Percentiles rank a stretch among this genome's conserved stretches.
These are phyloP conservation scores for Claviceps paspali DNA, from an alignment of 2,329 filamentous ascomycete genomes.

Conservation along the genomic window DNA sequence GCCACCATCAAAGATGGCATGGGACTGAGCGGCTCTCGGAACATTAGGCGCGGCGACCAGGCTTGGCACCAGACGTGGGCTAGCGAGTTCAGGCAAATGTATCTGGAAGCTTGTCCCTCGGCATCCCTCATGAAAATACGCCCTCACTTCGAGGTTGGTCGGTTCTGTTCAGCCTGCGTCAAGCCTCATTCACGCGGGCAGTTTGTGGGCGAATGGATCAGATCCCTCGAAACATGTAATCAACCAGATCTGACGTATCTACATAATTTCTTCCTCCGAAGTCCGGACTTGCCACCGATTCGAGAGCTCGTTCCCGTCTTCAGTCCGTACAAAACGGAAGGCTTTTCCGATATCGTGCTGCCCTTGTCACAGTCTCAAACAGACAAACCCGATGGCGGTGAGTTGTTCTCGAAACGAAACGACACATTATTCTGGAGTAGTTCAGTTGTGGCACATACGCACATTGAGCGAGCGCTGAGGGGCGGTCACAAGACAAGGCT, in stretches of 20 bases:
- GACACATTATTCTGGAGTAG: conserved; percentile 62
- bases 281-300: conserved; percentile 45
- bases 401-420: conserved; percentile 44
- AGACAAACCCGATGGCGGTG: conserved; percentile 27
- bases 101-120: conserved; percentile 41
- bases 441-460: conserved; percentile 41
- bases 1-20: conserved; percentile 1
- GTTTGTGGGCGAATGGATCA: conserved; percentile 50
- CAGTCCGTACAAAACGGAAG: conserved; percentile 55
- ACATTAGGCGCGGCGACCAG: not conserved
- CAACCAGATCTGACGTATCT: conserved; percentile 62
- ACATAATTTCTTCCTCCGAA: conserved; percentile 57
- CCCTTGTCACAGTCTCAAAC: conserved; percentile 34
- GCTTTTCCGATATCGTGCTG: conserved; percentile 64
- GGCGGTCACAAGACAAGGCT: conserved; percentile 56
- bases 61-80: conserved; percentile 5
- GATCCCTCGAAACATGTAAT: conserved; percentile 53
- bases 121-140: conserved; percentile 42
- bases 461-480: conserved; percentile 39
- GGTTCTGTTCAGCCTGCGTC: conserved; percentile 49
- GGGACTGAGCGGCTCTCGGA: not conserved
- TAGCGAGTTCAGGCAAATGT: conserved; percentile 25
- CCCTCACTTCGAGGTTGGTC: conserved; percentile 46
- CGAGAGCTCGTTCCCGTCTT: conserved; percentile 59
- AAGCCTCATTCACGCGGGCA: conserved; percentile 50